Conservation (phyloP, 352 stramenopile species). For the Aphanomyces astaci region DNA sequence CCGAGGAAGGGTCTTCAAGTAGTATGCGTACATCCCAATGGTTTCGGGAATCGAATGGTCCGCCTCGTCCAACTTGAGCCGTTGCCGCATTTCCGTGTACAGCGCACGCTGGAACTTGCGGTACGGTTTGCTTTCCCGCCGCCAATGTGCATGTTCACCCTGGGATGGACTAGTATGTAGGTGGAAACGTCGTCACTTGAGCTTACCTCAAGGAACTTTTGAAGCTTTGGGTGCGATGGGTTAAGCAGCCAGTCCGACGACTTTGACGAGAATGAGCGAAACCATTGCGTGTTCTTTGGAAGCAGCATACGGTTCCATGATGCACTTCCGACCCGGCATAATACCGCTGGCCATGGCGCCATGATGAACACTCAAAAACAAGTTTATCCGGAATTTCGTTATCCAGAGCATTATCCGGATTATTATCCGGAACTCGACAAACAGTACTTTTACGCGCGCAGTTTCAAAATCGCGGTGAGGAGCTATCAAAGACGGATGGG, state of each 20-base stretch:
- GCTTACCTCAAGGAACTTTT: slow-evolving; percentile 9
- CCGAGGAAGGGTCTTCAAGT: slow-evolving; percentile 43
- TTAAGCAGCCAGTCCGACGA: slow-evolving; percentile 3
- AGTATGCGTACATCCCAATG: slow-evolving; percentile 71
- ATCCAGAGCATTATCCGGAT: too few species aligned
- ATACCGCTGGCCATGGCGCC: background rate
- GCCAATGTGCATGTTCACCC: background rate
- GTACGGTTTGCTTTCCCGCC: slow-evolving; percentile 49
- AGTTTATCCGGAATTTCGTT: background rate
- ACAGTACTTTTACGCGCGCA: too few species aligned
- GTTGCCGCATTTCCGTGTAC: slow-evolving; percentile 42
- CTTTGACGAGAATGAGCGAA: background rate
- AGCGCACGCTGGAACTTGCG: slow-evolving; percentile 55
- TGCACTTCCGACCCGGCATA: background rate
- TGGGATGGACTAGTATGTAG: background rate
- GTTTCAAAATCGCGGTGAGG: too few species aligned
- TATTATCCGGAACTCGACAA: too few species aligned
- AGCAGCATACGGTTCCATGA: background rate
- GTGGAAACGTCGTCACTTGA: background rate
- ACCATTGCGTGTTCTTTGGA: background rate
- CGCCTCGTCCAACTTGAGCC: slow-evolving; percentile 9
- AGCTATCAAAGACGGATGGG: background rate
- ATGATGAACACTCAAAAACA: background rate
- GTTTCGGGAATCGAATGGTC: slow-evolving; percentile 47
- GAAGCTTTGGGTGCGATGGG: slow-evolving; percentile 1